phyloP scores from a whole-genome alignment of 2,329 filamentous ascomycete genomes.

The Stenocarpella maydis region DNA sequence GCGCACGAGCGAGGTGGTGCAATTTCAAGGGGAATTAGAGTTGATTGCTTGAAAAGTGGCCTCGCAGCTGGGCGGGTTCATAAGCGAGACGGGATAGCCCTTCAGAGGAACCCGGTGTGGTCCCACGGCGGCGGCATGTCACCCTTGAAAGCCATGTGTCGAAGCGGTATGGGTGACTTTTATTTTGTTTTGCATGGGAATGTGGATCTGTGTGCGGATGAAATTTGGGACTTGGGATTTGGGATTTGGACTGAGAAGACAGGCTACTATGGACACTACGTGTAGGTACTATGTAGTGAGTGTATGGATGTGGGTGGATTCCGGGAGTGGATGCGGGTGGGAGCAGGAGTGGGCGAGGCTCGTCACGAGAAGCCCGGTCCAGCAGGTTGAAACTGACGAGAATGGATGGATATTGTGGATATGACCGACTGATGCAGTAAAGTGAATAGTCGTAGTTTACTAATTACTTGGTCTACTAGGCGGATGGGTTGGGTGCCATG shows the following conservation, averaged over 20 bases:
- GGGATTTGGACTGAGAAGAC: neutral
- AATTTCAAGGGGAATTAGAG: conserved; percentile 12
- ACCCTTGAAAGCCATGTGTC: conserved; percentile 34
- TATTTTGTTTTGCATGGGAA: neutral
- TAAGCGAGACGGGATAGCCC: conserved; percentile 6
- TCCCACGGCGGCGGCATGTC: conserved; percentile 1
- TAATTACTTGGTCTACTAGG: too few species aligned
- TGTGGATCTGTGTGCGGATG: neutral
- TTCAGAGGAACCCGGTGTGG: conserved; percentile 7
- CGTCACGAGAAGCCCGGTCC: neutral
- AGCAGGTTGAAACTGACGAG: neutral
- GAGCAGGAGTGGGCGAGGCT: neutral
- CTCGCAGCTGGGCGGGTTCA: conserved; percentile 4
- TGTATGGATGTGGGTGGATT: neutral
- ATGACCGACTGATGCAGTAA: neutral
- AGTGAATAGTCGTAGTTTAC: too few species aligned
- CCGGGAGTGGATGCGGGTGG: neutral
- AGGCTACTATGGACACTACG: too few species aligned
- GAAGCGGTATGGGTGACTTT: conserved; percentile 12
- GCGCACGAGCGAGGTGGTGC: conserved; percentile 15
- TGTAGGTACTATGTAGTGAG: neutral
- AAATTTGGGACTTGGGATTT: neutral
- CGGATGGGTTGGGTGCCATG: too few species aligned
- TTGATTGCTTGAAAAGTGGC: conserved; percentile 27
- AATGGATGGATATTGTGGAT: neutral